Base-by-base conservation (phyloP, 371 early-diverging fungal genomes). In the Mucor mucedo region DNA sequence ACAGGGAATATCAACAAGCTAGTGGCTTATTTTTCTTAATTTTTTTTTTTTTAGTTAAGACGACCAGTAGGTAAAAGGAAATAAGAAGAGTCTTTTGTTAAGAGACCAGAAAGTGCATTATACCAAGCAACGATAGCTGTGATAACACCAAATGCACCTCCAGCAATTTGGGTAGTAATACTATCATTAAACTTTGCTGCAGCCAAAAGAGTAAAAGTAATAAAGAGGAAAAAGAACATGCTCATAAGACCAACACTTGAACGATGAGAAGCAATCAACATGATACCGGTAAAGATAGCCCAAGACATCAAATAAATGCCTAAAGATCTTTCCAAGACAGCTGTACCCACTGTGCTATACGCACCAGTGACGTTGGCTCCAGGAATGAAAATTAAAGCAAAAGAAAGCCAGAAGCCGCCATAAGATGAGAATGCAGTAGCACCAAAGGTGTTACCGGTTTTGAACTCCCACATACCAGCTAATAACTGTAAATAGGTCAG, bases 391-490 rank as follows among this genome's bases (percentile, higher is more conserved):
- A 89, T 85, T 50, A 72, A 66, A n/a, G 78, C 90, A 61, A 85
- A 92, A 11, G 89, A 78, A 52, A 93, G 69, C 93, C 92, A 93
- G 83, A 91, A 91, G 27, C 87, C 91, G 58, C 90, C 93, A 63
- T 86, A 91, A 16, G 87, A 84, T 5, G 87, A 83, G 80, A 93
- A 93, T 5, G 91, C 92, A 28, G 93, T 92, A 52, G 91, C 93
- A 66, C 92, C 93, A 79, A 93, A 91, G 35, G 90, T 91, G 70
- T 91, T 91, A 61, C 88, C 87, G 27, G 80, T 77, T 50, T 78
- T 80, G 81, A 90, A 91, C 76, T 92, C 91, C 90, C 89, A 91
- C 91, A 93, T 90, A 71, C 93, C 93, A 60, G 92, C 91, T n/a
- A 83, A 67, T 40, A 89, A 67, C 81, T 89, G 77, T 27, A 52